Conservation (phyloP, 352 stramenopile species). For the Aphanomyces invadans region DNA sequence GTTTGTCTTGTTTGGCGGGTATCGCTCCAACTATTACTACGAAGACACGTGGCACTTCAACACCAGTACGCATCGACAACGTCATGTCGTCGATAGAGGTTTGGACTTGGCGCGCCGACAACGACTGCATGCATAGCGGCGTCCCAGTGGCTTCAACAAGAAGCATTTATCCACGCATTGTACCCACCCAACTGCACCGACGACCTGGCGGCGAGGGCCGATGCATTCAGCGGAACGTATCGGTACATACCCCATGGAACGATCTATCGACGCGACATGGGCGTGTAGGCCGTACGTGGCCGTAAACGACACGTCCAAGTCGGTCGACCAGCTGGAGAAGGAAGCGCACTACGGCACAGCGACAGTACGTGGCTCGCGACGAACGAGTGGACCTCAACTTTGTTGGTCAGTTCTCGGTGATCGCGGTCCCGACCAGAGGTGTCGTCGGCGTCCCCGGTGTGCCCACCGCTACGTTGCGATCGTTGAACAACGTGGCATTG, state of each 20-base stretch:
- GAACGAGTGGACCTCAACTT: not conserved
- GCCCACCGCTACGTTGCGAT: too few relatives aligned
- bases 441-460: conserved; percentile 33
- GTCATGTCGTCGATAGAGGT: too few relatives aligned
- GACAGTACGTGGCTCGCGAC: conserved; percentile 31
- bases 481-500: too few relatives aligned
- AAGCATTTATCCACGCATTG: conserved; percentile 81
- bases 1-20: conserved; percentile 91
- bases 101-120: too few relatives aligned
- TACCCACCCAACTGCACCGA: conserved; percentile 89
- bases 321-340: conserved; percentile 28
- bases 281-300: conserved; percentile 9
- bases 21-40: conserved; percentile 90
- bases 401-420: conserved; percentile 63
- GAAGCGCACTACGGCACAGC: conserved; percentile 65
- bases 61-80: conserved; percentile 71
- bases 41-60: conserved; percentile 96
- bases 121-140: conserved; percentile 34
- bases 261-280: too few relatives aligned
- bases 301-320: not conserved
- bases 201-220: conserved; percentile 57
- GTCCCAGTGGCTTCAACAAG: conserved; percentile 86
- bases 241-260: not conserved
- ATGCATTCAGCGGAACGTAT: conserved; percentile 72
- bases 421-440: conserved; percentile 79